phyloP scores from a whole-genome alignment of 176 grass and related monocot genomes.

The Rhynchospora tenuis region DNA sequence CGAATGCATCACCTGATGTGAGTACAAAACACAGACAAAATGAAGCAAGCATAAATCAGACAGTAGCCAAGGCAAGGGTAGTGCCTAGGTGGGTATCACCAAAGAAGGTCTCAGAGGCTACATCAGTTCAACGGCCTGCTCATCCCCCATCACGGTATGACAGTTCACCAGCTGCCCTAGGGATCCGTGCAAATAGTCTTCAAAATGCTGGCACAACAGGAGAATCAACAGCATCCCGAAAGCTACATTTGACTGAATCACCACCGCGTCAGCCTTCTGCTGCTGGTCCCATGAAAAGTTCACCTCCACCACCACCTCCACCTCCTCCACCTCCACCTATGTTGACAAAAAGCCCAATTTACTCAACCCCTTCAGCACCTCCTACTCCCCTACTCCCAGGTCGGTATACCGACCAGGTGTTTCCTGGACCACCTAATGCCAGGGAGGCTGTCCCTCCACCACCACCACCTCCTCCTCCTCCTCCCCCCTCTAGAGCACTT shows the following conservation, averaged over 20 bases:
- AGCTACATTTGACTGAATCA: constrained; percentile 14
- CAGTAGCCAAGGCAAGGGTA: constrained; percentile 40
- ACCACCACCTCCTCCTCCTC: constrained; percentile 16
- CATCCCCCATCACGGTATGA: constrained; percentile 83
- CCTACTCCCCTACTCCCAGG: constrained; percentile 37
- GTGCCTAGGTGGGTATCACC: constrained; percentile 68
- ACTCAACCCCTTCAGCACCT: constrained; percentile 31
- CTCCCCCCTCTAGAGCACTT: background rate
- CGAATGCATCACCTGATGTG: constrained; percentile 33
- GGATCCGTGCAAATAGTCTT: constrained; percentile 38
- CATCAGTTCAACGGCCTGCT: constrained; percentile 49
- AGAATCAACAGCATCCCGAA: constrained; percentile 28
- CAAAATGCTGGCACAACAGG: background rate
- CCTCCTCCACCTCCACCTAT: constrained; percentile 24
- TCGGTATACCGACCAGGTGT: background rate
- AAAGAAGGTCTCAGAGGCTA: constrained; percentile 59
- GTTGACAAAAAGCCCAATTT: constrained; percentile 16
- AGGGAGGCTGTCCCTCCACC: constrained; percentile 5
- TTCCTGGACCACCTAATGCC: background rate
- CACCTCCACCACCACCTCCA: background rate
- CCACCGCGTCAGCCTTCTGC: constrained; percentile 22
- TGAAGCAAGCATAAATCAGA: constrained; percentile 29
- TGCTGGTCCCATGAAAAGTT: constrained; percentile 22
- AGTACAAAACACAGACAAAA: constrained; percentile 33
- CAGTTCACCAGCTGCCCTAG: constrained; percentile 75